A percentile compares a stretch with the other conserved stretches of the same genome.
These are phyloP conservation scores for Austroboletus olivaceoglutinosus DNA, from an alignment of 1,284 basidiomycete genomes.

Conservation along the genomic window DNA sequence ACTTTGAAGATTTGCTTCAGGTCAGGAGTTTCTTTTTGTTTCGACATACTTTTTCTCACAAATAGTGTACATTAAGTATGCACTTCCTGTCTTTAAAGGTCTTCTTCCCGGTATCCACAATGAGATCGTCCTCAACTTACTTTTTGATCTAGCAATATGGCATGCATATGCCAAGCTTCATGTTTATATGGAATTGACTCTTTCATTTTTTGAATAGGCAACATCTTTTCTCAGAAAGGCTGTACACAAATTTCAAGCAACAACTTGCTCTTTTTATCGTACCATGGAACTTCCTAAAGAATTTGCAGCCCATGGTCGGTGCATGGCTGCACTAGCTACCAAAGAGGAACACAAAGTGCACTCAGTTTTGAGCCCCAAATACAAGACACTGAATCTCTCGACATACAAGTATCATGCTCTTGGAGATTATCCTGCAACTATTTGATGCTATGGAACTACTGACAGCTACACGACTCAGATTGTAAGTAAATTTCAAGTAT, in stretches of 20 bases:
- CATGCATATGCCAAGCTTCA: slow-evolving; percentile 35
- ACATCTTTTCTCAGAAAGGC: background rate
- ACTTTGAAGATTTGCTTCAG: no score
- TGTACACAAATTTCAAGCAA: background rate
- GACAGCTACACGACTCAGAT: slow-evolving; percentile 34
- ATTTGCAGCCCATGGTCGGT: no score
- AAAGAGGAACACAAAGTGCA: background rate
- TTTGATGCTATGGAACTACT: slow-evolving; percentile 32
- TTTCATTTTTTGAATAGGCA: slow-evolving; percentile 15
- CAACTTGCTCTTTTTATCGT: background rate
- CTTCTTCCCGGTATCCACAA: slow-evolving; percentile 29
- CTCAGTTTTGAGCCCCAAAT: background rate
- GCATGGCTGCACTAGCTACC: no score
- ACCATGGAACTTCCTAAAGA: no score
- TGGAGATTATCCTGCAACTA: slow-evolving; percentile 30
- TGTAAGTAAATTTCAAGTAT: no score
- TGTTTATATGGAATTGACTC: slow-evolving; percentile 31
- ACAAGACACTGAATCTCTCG: slow-evolving; percentile 22
- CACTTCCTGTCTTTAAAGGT: slow-evolving; percentile 36
- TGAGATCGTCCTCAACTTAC: background rate
- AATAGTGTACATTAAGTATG: slow-evolving; percentile 31
- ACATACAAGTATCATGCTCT: slow-evolving; percentile 36
- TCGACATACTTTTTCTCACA: no score
- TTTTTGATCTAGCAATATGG: slow-evolving; percentile 29
- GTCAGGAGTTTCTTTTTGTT: no score